Evolutionary conservation across 2,329 filamentous ascomycete genomes (phyloP), one percentile per base, ranked within the genome.

Genomic region (Delphinella strobiligena): DNA sequence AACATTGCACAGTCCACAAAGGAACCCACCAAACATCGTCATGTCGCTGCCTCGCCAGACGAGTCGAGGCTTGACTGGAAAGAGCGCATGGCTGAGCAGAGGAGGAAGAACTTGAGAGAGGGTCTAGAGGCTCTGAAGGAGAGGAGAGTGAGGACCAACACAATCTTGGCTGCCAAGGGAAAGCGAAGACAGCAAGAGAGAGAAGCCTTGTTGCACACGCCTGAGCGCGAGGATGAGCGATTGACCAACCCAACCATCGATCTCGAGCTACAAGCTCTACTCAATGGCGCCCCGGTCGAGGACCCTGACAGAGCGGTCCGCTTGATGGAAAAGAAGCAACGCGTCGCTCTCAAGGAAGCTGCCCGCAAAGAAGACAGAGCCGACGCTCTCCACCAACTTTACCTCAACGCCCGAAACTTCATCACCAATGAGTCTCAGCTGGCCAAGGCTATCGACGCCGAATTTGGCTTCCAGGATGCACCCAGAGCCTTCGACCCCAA

Each of bases 361-460:
- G 68, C 71, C 38, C 74, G 82, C 37, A 70, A 33, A 19, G 37
- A 43, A 29, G 46, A 53, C 22, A 50, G 55, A 4, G 42, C 74
- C 45, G 76, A 89, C 48, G 73, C 80, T 12, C 64, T 98, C 19
- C 85, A 94, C 61, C 78, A 84, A 43, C 72, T 98, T 10, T 98
- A 98, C 63, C 82, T 91, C 64, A 82, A 87, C 51, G 87, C 91
- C 4, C 75, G 82, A 18, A 68, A 75, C 30, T 98, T 96, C 63
- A 95, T 98, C 55, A 79, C 86, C 14, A 79, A 73, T 17, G 87
- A 93, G 58, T 64, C 71, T 37, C 80, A 93, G 58, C 72, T 98
- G 24, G 73, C 82, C 50, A 67, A 68, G 12, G 73, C 78, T 48
- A 79, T 95, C 41, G 81, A 93, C 16, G 64, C 70, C 46, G 69